Evolutionary conservation across 23 red algal species (phyloP).

Genomic region (Gracilaria gracilis): DNA sequence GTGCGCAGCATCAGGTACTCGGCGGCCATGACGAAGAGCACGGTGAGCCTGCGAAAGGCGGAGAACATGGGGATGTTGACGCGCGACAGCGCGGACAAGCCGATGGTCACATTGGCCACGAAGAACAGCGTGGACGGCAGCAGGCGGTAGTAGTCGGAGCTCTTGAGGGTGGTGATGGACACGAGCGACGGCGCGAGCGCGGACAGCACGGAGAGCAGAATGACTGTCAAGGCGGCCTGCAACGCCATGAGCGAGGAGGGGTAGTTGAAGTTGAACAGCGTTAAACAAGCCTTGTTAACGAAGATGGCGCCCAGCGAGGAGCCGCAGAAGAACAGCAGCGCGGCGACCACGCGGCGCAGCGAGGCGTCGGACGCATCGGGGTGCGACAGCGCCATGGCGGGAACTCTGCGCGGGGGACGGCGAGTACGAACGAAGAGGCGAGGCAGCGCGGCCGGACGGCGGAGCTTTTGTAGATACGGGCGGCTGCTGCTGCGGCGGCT

Average conservation of each 20-base stretch:
- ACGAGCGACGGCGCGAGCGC: slow-evolving; percentile 37
- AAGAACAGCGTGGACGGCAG: slow-evolving; percentile 74
- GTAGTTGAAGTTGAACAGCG: slow-evolving; percentile 83
- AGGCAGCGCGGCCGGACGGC: background rate
- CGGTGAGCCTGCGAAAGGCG: slow-evolving; percentile 91
- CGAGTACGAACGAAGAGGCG: background rate
- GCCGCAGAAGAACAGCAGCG: slow-evolving; percentile 65
- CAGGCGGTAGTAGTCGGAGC: slow-evolving; percentile 45
- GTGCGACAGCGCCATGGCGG: background rate
- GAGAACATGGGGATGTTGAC: slow-evolving; percentile 99
- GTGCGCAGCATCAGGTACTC: slow-evolving; percentile 88
- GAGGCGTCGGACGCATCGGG: background rate
- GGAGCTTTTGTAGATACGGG: no score
- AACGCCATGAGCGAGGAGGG: slow-evolving; percentile 79
- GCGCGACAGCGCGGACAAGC: slow-evolving; percentile 82
- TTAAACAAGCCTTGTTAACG: slow-evolving; percentile 90
- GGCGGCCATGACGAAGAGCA: slow-evolving; percentile 93
- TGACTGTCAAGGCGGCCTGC: slow-evolving; percentile 67
- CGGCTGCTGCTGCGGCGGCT: no score
- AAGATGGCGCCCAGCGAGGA: slow-evolving; percentile 84
- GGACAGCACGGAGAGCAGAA: slow-evolving; percentile 55
- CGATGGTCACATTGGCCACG: slow-evolving; percentile 80
- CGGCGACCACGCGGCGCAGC: slow-evolving; percentile 44
- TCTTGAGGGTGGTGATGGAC: slow-evolving; percentile 44
- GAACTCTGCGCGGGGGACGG: background rate